Conservation (phyloP, 2,329 filamentous ascomycete genomes). For the Fusarium penzigii region DNA sequence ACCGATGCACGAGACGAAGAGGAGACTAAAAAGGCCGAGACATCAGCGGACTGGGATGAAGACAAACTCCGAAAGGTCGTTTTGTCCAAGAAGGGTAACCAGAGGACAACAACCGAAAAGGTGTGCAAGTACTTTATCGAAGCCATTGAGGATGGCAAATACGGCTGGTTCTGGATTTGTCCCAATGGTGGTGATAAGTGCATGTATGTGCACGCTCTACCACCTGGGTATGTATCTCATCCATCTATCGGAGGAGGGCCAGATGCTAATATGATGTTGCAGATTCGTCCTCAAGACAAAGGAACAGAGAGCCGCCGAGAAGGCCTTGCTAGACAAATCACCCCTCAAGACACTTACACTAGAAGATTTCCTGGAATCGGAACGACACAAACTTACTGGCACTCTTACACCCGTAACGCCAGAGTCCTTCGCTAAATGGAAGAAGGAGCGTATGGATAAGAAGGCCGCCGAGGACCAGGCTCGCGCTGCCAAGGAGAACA, state of each 20-base stretch:
- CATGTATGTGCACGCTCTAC: conserved; percentile 97
- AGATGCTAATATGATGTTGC: conserved; percentile 26
- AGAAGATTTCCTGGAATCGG: conserved; percentile 95
- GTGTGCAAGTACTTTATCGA: conserved; percentile 99
- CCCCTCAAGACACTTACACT: conserved; percentile 92
- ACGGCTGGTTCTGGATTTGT: conserved; percentile 99
- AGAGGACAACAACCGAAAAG: conserved; percentile 92
- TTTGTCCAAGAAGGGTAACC: conserved; percentile 95
- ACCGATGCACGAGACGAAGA: conserved; percentile 72
- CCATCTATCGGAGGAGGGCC: not conserved
- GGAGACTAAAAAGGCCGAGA: conserved; percentile 81
- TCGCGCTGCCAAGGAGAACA: conserved; percentile 89
- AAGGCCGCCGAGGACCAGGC: conserved; percentile 93
- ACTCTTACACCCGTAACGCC: conserved; percentile 90
- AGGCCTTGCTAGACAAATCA: conserved; percentile 93
- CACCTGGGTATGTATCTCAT: conserved; percentile 76
- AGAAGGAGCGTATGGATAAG: conserved; percentile 91
- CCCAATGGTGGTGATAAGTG: conserved; percentile 96
- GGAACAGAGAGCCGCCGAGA: conserved; percentile 93
- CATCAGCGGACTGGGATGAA: conserved; percentile 96
- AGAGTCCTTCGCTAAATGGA: conserved; percentile 95
- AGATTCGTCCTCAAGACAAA: conserved; percentile 98
- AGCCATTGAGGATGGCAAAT: conserved; percentile 97
- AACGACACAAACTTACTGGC: conserved; percentile 92
- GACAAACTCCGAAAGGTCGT: conserved; percentile 91